phyloP scores from a whole-genome alignment of 352 stramenopile genomes.

The Peronospora destructor region DNA sequence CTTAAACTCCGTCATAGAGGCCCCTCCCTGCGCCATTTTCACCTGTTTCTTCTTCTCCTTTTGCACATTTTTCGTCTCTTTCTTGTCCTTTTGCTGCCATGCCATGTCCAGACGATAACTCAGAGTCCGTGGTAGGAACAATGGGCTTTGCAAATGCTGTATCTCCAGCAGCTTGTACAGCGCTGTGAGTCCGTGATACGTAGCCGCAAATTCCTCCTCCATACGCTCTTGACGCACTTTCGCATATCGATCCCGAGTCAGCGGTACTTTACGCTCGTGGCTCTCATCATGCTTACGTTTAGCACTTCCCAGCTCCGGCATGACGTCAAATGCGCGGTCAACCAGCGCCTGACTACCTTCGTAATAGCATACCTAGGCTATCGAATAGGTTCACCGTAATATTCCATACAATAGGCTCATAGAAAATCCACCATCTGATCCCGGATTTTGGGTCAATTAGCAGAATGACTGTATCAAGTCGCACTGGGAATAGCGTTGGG shows the following conservation, averaged over 20 bases:
- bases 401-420: background rate
- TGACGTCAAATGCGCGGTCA: conserved; percentile 18
- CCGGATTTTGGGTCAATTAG: conserved; percentile 3
- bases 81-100: conserved; percentile 19
- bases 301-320: conserved; percentile 26
- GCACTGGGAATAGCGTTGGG: conserved; percentile 7
- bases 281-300: conserved; percentile 68
- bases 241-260: conserved; percentile 33
- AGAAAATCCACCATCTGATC: conserved; percentile 4
- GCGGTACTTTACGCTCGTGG: conserved; percentile 30
- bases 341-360: conserved; percentile 14
- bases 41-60: background rate
- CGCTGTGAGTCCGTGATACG: conserved; percentile 66
- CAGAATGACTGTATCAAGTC: conserved; percentile 44
- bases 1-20: conserved; percentile 49
- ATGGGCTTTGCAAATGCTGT: conserved; percentile 55
- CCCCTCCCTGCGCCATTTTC: conserved; percentile 18
- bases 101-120: conserved; percentile 54
- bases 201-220: conserved; percentile 73
- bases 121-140: conserved; percentile 73
- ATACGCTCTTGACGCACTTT: conserved; percentile 64
- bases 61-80: conserved; percentile 11
- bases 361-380: conserved; percentile 3
- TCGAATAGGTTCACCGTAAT: background rate
- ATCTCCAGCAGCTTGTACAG: conserved; percentile 83